Percentiles rank a stretch among this genome's conserved stretches.
These are phyloP conservation scores for Globisporangium splendens DNA, from an alignment of 352 stramenopile genomes.

Conservation along the genomic window DNA sequence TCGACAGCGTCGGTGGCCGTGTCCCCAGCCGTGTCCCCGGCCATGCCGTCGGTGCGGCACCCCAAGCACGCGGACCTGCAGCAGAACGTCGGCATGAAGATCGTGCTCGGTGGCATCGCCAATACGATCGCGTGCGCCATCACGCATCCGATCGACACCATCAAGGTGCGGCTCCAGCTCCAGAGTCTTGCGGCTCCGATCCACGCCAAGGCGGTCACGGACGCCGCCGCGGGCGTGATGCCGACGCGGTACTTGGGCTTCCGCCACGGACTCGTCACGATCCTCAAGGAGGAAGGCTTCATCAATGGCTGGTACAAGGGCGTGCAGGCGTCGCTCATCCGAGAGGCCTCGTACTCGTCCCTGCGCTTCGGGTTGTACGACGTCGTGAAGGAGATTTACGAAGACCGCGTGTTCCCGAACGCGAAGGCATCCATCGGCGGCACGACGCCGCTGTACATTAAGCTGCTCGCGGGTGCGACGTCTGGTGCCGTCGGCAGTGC, in stretches of 20 bases:
- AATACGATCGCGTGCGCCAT: conserved; percentile 50
- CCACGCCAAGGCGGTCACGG: conserved; percentile 4
- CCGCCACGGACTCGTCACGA: conserved; percentile 46
- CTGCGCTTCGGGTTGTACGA: conserved; percentile 82
- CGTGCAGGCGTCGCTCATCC: conserved; percentile 53
- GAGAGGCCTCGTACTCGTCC: conserved; percentile 74
- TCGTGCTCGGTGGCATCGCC: conserved; percentile 54
- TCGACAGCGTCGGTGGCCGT: conserved; percentile 1
- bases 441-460: conserved; percentile 60
- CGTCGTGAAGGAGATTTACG: conserved; percentile 68
- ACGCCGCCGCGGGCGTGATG: neutral
- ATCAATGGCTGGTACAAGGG: conserved; percentile 48
- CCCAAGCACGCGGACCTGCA: conserved; percentile 43
- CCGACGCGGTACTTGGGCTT: conserved; percentile 58
- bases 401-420: conserved; percentile 44
- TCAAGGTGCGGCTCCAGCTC: conserved; percentile 69
- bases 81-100: conserved; percentile 56
- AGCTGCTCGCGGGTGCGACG: conserved; percentile 58
- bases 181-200: conserved; percentile 32
- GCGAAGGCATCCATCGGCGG: conserved; percentile 24
- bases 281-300: conserved; percentile 56
- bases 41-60: conserved; percentile 8
- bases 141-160: conserved; percentile 64
- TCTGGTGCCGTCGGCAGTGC: conserved; percentile 59
- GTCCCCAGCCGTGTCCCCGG: neutral